A percentile compares a stretch with the other conserved stretches of the same genome.
Conservation (phyloP, 495 filamentous ascomycete species). For the Lepraria neglecta region DNA sequence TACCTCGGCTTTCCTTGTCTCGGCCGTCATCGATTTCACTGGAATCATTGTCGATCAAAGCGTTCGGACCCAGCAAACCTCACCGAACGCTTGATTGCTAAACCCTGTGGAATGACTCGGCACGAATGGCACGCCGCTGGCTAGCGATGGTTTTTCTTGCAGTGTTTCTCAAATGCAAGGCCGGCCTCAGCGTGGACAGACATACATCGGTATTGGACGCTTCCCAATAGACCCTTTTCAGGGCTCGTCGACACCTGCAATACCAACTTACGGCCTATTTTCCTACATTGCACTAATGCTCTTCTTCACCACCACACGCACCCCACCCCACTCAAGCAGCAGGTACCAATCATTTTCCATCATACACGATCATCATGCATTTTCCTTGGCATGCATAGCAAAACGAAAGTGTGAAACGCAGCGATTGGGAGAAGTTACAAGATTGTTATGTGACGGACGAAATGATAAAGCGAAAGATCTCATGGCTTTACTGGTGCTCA, state of each 20-base stretch:
- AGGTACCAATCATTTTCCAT: conserved; percentile 6
- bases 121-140: conserved; percentile 29
- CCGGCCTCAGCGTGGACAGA: conserved; percentile 19
- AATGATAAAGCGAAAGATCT: not conserved
- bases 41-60: conserved; percentile 12
- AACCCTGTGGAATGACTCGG: conserved; percentile 4
- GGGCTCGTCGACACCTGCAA: conserved; percentile 16
- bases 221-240: not conserved
- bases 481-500: conserved; percentile 3
- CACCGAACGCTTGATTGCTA: conserved; percentile 9
- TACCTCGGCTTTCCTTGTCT: conserved; percentile 23
- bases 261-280: conserved; percentile 18
- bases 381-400: conserved; percentile 8
- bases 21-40: conserved; percentile 19
- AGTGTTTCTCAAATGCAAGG: conserved; percentile 13
- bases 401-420: conserved; percentile 11
- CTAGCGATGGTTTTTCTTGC: conserved; percentile 14
- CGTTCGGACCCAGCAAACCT: conserved; percentile 13
- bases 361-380: conserved; percentile 3
- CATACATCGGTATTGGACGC: conserved; percentile 6
- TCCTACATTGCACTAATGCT: conserved; percentile 18
- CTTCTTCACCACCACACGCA: conserved; percentile 20
- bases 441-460: conserved; percentile 1
- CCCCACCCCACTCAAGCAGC: conserved; percentile 14
- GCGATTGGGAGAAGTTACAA: conserved; percentile 9